A percentile compares a stretch with the other conserved stretches of the same genome.
Conservation (phyloP, 345 rosid species). For the Cardamine resedifolia region DNA sequence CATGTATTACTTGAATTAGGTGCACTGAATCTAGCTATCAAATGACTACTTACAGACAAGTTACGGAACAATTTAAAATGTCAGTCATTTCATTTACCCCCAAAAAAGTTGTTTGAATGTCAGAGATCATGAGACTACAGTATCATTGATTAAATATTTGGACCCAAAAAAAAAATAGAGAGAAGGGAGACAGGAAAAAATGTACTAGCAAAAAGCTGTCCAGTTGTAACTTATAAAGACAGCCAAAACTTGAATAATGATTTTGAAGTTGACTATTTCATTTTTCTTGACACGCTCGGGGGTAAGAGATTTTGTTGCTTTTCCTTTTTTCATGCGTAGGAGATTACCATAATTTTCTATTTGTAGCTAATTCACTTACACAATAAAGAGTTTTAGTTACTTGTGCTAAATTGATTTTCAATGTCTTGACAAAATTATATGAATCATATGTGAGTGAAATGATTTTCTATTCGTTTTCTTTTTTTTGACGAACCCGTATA, state of each 20-base stretch:
- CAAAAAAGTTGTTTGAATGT: background rate
- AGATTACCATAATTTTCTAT: no score
- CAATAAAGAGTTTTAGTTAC: background rate
- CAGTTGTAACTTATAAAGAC: constrained; percentile 18
- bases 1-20: constrained; percentile 8
- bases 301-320: constrained; percentile 7
- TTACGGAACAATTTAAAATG: constrained; percentile 2
- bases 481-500: background rate
- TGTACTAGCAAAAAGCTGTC: constrained; percentile 4
- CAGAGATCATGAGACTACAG: constrained; percentile 7
- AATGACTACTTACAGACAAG: constrained; percentile 19
- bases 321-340: background rate
- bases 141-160: background rate
- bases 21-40: constrained; percentile 25
- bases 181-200: background rate
- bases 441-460: background rate
- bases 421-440: background rate
- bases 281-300: background rate
- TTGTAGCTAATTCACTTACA: background rate
- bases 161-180: background rate
- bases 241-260: constrained; percentile 13
- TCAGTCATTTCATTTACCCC: constrained; percentile 1
- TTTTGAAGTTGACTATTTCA: constrained; percentile 16
- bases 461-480: background rate
- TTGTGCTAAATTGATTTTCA: background rate